Conservation (phyloP, 768 basidiomycete species). For the Leccinum rimulosum region DNA sequence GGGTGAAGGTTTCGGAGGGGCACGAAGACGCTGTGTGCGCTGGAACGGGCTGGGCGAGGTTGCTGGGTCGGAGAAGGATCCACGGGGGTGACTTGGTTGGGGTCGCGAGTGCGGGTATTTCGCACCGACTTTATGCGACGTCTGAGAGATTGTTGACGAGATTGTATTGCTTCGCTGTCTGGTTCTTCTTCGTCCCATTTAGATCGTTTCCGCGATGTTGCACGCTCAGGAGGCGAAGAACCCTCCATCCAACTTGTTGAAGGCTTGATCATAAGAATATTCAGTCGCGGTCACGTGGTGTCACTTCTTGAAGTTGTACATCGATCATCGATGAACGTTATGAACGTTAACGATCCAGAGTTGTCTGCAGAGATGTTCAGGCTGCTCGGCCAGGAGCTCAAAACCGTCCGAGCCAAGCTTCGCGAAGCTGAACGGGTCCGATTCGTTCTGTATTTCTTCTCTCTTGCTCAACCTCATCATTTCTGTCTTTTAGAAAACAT, state of each 20-base stretch:
- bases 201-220: slow-evolving; percentile 63
- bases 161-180: slow-evolving; percentile 36
- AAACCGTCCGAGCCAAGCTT: slow-evolving; percentile 20
- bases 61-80: slow-evolving; percentile 21
- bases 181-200: slow-evolving; percentile 65
- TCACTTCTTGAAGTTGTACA: background rate
- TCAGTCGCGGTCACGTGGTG: background rate
- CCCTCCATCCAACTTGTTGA: slow-evolving; percentile 1
- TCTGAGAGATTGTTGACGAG: slow-evolving; percentile 44
- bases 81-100: slow-evolving; percentile 11
- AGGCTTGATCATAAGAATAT: background rate
- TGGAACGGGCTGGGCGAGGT: slow-evolving; percentile 11
- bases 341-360: slow-evolving; percentile 24
- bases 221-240: slow-evolving; percentile 28
- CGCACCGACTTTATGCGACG: slow-evolving; percentile 48
- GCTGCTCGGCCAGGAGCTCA: slow-evolving; percentile 27
- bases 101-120: slow-evolving; percentile 17
- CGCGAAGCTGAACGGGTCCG: slow-evolving; percentile 22
- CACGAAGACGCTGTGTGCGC: slow-evolving; percentile 63
- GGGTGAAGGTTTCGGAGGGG: slow-evolving; percentile 79
- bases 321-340: background rate
- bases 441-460: background rate
- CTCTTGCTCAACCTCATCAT: background rate
- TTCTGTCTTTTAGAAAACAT: slow-evolving; percentile 9
- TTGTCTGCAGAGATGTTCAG: slow-evolving; percentile 25